Base-by-base conservation (phyloP, 1,139 yeast genomes). In the Kazachstania sp. region DNA sequence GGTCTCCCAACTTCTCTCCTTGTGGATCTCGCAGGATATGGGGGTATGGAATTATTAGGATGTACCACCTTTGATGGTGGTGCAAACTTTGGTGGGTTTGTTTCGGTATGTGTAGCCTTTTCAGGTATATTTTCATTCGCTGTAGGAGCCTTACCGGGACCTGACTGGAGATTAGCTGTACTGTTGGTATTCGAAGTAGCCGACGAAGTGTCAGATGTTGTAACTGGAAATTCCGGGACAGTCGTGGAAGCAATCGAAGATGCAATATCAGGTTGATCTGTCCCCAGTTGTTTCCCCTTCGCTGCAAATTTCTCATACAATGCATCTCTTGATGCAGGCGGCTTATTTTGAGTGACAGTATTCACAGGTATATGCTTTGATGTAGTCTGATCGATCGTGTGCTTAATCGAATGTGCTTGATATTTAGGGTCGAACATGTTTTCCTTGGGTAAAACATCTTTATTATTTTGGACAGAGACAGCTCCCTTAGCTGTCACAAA, bases 401-500 rank as follows among this genome's bases (percentile, higher is more conserved):
- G 65, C 39, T 52, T 59, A 13, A 64, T 58, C 1, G 67, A 63
- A 39, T 61, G 64, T 2, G 67, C 62, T 45, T 60, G 55, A 45
- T 57, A 64, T 49, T 62, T 62, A 4, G 67, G 67, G 45, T 64
- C 63, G 47, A 64, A 64, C 12, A 59, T 43, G 20, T 51, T 55
- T 15, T 56, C 62, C 16, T 58, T 45, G 1, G 61, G 44, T 2
- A 62, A 51, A 18, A 54, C 50, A 8, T 48, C 50, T 11, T 18
- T 38, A 43, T 57, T 57, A 29, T 55, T 55, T 45, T 61, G 66
- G 19, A 63, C 43, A 20, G 59, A 48, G 2, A 58, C 51, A 0
- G 66, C 67, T 3, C 61, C 66, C 37, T 55, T 61, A 1, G 66
- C 66, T 13, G 62, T 62, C 9, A 63, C 66, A 48, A 62, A 63